These are phyloP conservation scores for Tagetes erecta DNA, from an alignment of 129 eudicot species.

Conservation along the genomic window DNA sequence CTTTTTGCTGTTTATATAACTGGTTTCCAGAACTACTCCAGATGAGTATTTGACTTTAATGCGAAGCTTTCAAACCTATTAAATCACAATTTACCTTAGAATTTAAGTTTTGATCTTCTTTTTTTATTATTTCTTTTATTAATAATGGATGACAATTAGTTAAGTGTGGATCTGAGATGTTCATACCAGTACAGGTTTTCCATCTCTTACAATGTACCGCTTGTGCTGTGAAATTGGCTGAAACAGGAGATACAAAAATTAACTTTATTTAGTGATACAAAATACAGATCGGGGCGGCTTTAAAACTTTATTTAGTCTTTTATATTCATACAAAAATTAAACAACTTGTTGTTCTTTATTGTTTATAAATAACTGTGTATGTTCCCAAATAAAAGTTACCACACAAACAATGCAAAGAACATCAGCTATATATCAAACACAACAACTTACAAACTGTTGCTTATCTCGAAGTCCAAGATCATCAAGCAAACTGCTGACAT, in stretches of 20 bases:
- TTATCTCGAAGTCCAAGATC: conserved; percentile 83
- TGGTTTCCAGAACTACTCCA: conserved; percentile 13
- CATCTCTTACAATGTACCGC: conserved; percentile 89
- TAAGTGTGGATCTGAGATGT: conserved; percentile 15
- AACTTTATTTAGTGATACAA: background rate
- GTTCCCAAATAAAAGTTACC: conserved; percentile 2
- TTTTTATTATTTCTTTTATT: background rate
- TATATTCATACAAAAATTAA: background rate
- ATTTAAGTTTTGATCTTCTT: background rate
- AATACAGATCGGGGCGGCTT: conserved; percentile 8
- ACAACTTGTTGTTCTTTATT: conserved; percentile 12
- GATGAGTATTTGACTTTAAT: background rate
- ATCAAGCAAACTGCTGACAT: conserved; percentile 80
- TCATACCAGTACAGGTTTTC: conserved; percentile 73
- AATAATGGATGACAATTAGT: conserved; percentile 3
- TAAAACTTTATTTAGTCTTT: background rate
- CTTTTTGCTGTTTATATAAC: background rate
- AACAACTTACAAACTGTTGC: conserved; percentile 73
- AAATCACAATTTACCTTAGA: conserved; percentile 10
- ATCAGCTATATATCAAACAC: conserved; percentile 10
- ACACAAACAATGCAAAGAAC: conserved; percentile 8
- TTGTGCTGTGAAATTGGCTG: conserved; percentile 94
- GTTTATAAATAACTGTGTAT: background rate
- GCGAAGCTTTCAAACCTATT: background rate
- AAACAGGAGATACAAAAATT: conserved; percentile 23